Conservation (phyloP, 2,329 filamentous ascomycete species). For the Xylaria sp. region DNA sequence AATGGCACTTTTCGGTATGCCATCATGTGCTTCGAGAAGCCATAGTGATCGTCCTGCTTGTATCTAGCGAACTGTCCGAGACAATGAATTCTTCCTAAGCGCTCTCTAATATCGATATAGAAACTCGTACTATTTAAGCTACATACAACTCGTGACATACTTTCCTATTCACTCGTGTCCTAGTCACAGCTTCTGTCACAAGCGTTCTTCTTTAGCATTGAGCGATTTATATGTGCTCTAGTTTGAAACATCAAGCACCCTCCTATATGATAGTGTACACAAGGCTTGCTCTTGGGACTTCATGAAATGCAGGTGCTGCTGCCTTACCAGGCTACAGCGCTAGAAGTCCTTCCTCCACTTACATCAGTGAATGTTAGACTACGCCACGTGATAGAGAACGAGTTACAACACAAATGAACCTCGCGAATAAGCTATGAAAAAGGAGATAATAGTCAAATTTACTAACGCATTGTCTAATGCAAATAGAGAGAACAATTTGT, state of each 20-base stretch:
- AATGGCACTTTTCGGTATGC: slow-evolving; percentile 69
- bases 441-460: too few relatives aligned
- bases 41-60: slow-evolving; percentile 28
- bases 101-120: not conserved
- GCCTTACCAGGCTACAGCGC: not conserved
- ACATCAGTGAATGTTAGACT: not conserved
- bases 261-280: too few relatives aligned
- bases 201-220: not conserved
- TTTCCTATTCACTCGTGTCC: not conserved
- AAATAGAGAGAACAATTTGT: too few relatives aligned
- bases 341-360: not conserved
- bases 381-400: too few relatives aligned
- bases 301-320: not conserved
- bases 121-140: not conserved
- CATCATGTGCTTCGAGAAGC: slow-evolving; percentile 67
- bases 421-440: too few relatives aligned
- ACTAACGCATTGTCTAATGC: too few relatives aligned
- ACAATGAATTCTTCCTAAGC: not conserved
- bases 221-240: not conserved
- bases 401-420: too few relatives aligned
- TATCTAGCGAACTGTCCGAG: not conserved
- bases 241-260: too few relatives aligned
- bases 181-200: not conserved
- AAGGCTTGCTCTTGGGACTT: too few relatives aligned
- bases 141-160: not conserved